phyloP scores from a whole-genome alignment of 1,139 yeast genomes.

The Torulaspora pretoriensis region DNA sequence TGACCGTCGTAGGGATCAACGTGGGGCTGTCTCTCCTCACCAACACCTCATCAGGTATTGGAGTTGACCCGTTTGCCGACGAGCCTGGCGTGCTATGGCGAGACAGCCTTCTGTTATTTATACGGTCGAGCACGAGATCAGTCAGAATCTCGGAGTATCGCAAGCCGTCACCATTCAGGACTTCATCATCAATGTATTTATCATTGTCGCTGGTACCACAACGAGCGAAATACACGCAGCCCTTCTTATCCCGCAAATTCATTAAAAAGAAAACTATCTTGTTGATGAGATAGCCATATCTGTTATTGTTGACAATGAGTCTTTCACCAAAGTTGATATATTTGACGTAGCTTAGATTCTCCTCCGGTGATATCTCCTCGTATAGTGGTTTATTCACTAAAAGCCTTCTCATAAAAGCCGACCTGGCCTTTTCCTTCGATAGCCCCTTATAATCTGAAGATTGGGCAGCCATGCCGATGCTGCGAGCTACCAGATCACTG shows the following conservation, averaged over 20 bases:
- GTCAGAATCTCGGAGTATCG: constrained; percentile 44
- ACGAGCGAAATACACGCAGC: constrained; percentile 84
- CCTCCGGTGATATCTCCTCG: constrained; percentile 48
- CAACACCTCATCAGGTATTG: constrained; percentile 7
- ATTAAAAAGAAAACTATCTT: constrained; percentile 85
- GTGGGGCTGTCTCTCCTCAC: constrained; percentile 8
- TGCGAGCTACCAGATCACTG: constrained; percentile 60
- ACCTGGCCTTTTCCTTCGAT: constrained; percentile 59
- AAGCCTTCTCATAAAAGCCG: constrained; percentile 55
- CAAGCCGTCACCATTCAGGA: constrained; percentile 56
- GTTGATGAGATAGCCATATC: constrained; percentile 82
- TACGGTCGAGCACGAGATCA: constrained; percentile 45
- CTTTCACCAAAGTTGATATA: constrained; percentile 88
- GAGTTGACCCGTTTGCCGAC: constrained; percentile 11
- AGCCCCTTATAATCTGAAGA: constrained; percentile 85
- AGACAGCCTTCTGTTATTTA: constrained; percentile 28
- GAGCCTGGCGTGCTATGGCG: constrained; percentile 15
- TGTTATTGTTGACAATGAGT: constrained; percentile 65
- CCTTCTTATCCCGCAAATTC: constrained; percentile 79
- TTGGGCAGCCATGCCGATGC: constrained; percentile 79
- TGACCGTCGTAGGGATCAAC: constrained; percentile 21
- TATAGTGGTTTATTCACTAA: constrained; percentile 49
- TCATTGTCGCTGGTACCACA: constrained; percentile 56
- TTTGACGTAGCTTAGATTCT: constrained; percentile 66
- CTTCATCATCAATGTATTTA: constrained; percentile 54